A percentile compares a stretch with the other conserved stretches of the same genome.
These are phyloP conservation scores for Tolypocladium guangdongense DNA, from an alignment of 2,329 filamentous ascomycete species.

Conservation along the genomic window DNA sequence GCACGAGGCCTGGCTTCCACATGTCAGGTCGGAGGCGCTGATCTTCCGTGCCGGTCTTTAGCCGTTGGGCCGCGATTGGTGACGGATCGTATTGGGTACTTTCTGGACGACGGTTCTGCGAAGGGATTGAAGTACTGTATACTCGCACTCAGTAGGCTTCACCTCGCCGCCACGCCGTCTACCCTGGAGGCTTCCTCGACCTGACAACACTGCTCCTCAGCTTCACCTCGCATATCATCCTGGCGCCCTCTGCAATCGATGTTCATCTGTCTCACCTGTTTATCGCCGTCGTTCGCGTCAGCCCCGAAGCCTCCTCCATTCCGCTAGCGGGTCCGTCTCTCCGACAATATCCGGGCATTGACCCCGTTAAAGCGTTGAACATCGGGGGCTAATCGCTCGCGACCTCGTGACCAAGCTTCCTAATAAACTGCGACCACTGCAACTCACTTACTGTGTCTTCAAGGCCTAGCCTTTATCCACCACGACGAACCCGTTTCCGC, in stretches of 20 bases:
- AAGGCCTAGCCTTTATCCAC: not conserved
- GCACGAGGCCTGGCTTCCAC: not conserved
- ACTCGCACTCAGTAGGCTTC: not conserved
- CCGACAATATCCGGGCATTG: not conserved
- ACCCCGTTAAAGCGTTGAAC: not conserved
- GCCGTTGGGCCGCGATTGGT: not conserved
- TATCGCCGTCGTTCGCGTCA: not conserved
- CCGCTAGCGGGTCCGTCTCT: not conserved
- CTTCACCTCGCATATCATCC: not conserved
- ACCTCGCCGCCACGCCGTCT: not conserved
- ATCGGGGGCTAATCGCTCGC: not conserved
- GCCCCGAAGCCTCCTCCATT: not conserved
- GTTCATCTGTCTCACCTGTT: not conserved
- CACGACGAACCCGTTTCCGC: not conserved
- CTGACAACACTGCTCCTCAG: not conserved
- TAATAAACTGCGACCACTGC: not conserved
- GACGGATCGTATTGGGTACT: not conserved
- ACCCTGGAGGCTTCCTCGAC: not conserved
- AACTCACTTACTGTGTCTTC: not conserved
- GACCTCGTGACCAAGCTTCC: not conserved
- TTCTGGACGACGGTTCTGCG: accelerated
- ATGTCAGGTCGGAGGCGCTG: not conserved
- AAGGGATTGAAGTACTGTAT: not conserved
- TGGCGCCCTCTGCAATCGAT: not conserved
- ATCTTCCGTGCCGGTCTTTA: not conserved